Evolutionary conservation across 2,329 filamentous ascomycete species (phyloP).

Genomic region (Claviceps monticola): DNA sequence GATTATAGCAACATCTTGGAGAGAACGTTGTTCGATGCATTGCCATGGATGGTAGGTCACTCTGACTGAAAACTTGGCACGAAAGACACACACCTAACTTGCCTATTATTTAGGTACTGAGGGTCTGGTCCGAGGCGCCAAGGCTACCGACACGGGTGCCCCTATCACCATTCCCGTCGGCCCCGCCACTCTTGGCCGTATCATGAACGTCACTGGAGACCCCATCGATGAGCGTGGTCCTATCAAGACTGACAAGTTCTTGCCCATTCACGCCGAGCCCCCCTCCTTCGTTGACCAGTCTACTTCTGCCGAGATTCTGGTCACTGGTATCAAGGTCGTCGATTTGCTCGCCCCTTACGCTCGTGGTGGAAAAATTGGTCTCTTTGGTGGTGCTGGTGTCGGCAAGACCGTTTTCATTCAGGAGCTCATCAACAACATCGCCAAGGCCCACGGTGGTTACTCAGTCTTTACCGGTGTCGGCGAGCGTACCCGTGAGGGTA

Average conservation of each 20-base stretch:
- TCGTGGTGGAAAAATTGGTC: constrained; percentile 99
- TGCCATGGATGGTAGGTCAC: constrained; percentile 92
- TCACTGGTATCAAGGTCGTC: constrained; percentile 99
- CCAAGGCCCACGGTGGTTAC: constrained; percentile 99
- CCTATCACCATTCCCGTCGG: constrained; percentile 97
- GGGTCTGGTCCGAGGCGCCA: constrained; percentile 90
- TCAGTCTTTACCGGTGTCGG: constrained; percentile 99
- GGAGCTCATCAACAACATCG: constrained; percentile 99
- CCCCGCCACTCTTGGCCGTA: constrained; percentile 85
- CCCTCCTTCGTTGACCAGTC: constrained; percentile 92
- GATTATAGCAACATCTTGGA: constrained; percentile 85
- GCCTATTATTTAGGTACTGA: constrained; percentile 63
- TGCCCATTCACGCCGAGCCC: constrained; percentile 88
- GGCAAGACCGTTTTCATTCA: constrained; percentile 99
- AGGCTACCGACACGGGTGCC: constrained; percentile 74
- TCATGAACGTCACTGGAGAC: constrained; percentile 99
- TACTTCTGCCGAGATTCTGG: constrained; percentile 87
- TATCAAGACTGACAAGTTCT: constrained; percentile 79
- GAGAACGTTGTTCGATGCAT: constrained; percentile 98
- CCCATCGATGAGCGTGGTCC: constrained; percentile 99
- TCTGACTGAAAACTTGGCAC: not conserved
- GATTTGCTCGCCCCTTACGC: constrained; percentile 97
- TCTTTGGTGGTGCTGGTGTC: constrained; percentile 99
- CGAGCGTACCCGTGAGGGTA: constrained; percentile 99
- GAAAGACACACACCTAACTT: constrained; percentile 2